Percentiles rank a stretch among this genome's conserved stretches.
These are phyloP conservation scores for Quercus aquifolioides DNA, from an alignment of 306 rosid genomes.

Conservation along the genomic window DNA sequence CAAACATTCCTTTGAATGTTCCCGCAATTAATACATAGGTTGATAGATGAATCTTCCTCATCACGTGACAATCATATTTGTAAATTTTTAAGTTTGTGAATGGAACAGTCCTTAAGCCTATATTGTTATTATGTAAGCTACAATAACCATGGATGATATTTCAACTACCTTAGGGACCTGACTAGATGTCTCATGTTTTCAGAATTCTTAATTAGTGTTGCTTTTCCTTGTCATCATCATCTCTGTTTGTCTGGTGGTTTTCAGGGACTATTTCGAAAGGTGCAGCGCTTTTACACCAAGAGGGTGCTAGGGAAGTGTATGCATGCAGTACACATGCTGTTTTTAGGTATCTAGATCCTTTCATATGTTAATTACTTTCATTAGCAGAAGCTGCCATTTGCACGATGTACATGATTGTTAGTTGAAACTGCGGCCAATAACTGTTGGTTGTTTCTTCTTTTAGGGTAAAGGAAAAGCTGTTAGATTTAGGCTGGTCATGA, in stretches of 20 bases:
- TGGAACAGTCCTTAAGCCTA: neutral
- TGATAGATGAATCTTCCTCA: neutral
- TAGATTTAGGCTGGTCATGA: neutral
- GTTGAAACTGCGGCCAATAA: neutral
- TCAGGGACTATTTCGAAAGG: constrained; percentile 86
- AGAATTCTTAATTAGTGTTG: constrained; percentile 3
- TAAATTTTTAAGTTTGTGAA: neutral
- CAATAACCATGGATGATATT: neutral
- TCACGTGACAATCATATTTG: neutral
- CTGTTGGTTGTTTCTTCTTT: neutral
- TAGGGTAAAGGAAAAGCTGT: neutral
- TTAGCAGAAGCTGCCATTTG: neutral
- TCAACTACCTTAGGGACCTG: neutral
- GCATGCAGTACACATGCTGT: constrained; percentile 96
- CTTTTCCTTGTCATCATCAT: neutral
- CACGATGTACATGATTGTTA: neutral
- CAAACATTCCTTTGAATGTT: neutral
- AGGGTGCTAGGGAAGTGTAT: constrained; percentile 96
- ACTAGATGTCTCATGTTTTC: neutral
- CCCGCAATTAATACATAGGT: neutral
- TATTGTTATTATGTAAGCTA: neutral
- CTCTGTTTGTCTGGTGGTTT: constrained; percentile 17
- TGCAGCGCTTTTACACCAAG: constrained; percentile 92
- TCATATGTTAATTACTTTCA: neutral
- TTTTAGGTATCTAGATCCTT: constrained; percentile 59